Conservation (phyloP, 768 basidiomycete species). For the Neoboletus magnificus region DNA sequence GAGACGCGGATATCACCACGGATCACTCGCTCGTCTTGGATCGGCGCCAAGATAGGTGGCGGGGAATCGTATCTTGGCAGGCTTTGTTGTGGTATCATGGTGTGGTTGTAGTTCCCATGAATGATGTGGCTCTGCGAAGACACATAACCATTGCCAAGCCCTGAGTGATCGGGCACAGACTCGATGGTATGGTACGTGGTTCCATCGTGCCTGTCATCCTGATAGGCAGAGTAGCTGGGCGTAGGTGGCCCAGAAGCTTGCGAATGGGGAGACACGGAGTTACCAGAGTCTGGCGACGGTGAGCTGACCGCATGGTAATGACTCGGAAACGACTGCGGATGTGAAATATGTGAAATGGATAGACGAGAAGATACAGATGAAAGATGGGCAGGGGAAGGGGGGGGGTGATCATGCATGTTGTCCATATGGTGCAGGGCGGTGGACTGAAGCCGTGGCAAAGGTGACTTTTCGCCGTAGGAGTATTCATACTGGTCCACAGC, state of each 20-base stretch:
- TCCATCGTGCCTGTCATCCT: constrained; percentile 41
- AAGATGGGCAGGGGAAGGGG: constrained; percentile 28
- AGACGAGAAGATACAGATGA: constrained; percentile 48
- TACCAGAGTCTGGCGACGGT: constrained; percentile 50
- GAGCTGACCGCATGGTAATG: constrained; percentile 38
- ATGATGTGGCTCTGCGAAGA: constrained; percentile 28
- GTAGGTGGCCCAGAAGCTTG: constrained; percentile 31
- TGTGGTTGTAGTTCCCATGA: constrained; percentile 23
- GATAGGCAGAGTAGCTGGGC: constrained; percentile 43
- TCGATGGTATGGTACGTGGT: constrained; percentile 38
- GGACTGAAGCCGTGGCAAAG: constrained; percentile 30
- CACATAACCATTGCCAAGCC: constrained; percentile 32
- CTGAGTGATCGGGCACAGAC: constrained; percentile 28
- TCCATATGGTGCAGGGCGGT: constrained; percentile 29
- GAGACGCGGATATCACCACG: constrained; percentile 31
- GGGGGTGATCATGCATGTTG: constrained; percentile 30
- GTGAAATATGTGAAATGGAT: constrained; percentile 59
- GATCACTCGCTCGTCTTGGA: constrained; percentile 40
- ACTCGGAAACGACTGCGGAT: constrained; percentile 44
- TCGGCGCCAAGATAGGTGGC: constrained; percentile 55
- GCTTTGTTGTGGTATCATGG: constrained; percentile 20
- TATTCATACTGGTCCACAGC: constrained; percentile 31
- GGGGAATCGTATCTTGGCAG: constrained; percentile 46
- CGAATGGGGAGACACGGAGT: constrained; percentile 41
- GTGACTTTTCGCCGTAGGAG: constrained; percentile 30